Evolutionary conservation across 352 stramenopile species (phyloP).

Genomic region (Phytophthora agathidicida): DNA sequence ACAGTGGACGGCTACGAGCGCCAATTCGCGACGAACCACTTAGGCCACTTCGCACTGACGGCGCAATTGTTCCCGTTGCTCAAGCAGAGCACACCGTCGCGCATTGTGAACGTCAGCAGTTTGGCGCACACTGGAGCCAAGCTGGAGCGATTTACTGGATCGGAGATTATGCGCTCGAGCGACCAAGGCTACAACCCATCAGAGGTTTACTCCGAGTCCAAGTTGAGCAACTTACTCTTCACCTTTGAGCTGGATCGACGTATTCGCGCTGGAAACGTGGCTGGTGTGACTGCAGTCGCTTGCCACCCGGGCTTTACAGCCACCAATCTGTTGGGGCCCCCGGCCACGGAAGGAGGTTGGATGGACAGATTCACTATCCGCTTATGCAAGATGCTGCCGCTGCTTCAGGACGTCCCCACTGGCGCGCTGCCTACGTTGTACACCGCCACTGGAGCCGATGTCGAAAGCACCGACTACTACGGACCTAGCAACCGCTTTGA

Average conservation of each 20-base stretch:
- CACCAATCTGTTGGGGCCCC: too few relatives aligned
- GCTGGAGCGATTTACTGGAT: conserved; percentile 18
- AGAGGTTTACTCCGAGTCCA: conserved; percentile 42
- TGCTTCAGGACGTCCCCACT: conserved; percentile 33
- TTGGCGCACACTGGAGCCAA: conserved; percentile 19
- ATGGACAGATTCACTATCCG: too few relatives aligned
- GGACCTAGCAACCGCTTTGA: conserved; percentile 14
- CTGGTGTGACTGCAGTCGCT: conserved; percentile 24
- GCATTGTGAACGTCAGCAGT: conserved; percentile 53
- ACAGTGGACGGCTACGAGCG: conserved; percentile 48
- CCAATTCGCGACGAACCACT: conserved; percentile 68
- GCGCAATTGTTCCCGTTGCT: conserved; percentile 44
- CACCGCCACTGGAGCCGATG: conserved; percentile 28
- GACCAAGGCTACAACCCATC: conserved; percentile 19
- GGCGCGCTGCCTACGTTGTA: conserved; percentile 53
- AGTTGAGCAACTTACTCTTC: conserved; percentile 67
- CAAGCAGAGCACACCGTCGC: conserved; percentile 18
- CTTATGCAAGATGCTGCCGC: conserved; percentile 34
- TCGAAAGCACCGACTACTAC: conserved; percentile 40
- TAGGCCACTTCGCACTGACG: conserved; percentile 65
- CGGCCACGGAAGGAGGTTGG: too few relatives aligned
- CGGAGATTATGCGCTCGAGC: conserved; percentile 22
- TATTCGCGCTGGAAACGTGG: conserved; percentile 19
- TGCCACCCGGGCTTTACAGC: conserved; percentile 41
- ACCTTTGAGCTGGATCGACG: conserved; percentile 49